Percentiles rank a stretch among this genome's conserved stretches.
These are phyloP conservation scores for Blastobotrys parvus DNA, from an alignment of 805 yeast genomes.

Conservation along the genomic window DNA sequence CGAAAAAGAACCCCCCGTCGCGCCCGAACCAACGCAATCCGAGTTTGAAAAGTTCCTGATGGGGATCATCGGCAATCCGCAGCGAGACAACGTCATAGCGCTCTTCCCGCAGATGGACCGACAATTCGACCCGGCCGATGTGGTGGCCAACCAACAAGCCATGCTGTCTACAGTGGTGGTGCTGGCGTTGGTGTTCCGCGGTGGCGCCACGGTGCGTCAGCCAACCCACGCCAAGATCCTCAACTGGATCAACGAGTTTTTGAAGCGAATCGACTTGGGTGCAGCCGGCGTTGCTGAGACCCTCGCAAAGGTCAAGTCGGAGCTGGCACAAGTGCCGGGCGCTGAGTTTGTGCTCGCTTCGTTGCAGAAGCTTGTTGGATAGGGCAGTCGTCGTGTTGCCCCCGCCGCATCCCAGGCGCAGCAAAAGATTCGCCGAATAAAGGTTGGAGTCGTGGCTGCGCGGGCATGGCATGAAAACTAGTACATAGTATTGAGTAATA, in stretches of 20 bases:
- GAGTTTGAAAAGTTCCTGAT: background rate
- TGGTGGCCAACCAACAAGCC: background rate
- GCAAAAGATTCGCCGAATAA: no score
- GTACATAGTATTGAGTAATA: no score
- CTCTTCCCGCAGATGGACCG: background rate
- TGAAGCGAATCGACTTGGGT: background rate
- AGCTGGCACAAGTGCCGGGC: background rate
- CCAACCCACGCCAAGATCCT: background rate
- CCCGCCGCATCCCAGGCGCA: no score
- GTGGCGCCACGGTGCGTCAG: background rate
- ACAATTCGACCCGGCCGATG: background rate
- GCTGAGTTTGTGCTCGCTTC: background rate
- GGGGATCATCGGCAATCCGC: background rate
- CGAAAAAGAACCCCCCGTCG: background rate
- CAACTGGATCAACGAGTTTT: background rate
- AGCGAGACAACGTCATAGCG: background rate
- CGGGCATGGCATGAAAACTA: no score
- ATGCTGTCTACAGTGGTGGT: background rate
- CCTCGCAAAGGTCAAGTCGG: background rate
- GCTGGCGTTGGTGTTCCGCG: background rate
- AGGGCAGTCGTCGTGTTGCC: no score
- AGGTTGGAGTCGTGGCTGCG: no score
- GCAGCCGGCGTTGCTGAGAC: background rate
- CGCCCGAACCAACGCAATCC: background rate
- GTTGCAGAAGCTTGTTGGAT: background rate